These are phyloP conservation scores for Euphorbia celastroides DNA, from an alignment of 441 rosid genomes.

Conservation along the genomic window DNA sequence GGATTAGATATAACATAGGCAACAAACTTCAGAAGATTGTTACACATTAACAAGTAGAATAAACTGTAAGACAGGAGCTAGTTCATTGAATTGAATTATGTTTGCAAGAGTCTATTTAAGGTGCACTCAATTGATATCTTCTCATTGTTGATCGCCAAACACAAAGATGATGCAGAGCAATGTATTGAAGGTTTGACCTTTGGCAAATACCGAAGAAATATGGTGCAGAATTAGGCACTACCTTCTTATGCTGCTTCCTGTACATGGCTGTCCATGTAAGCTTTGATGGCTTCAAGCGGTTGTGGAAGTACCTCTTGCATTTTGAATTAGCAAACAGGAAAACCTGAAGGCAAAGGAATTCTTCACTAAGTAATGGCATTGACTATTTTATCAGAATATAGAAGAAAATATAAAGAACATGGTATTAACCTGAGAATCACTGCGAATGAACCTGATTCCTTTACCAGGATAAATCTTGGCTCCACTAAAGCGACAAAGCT, in stretches of 20 bases:
- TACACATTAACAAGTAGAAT: not conserved
- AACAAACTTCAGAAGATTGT: not conserved
- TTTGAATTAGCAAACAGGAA: conserved; percentile 38
- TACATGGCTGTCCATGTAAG: conserved; percentile 41
- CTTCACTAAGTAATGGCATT: not conserved
- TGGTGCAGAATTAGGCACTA: not conserved
- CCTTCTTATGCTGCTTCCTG: conserved; percentile 37
- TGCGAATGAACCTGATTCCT: conserved; percentile 70
- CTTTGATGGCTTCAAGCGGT: conserved; percentile 37
- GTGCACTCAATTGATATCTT: not conserved
- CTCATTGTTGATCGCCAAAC: not conserved
- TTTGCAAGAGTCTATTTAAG: not conserved
- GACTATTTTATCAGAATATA: not conserved
- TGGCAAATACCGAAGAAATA: not conserved
- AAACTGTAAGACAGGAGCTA: too few relatives aligned
- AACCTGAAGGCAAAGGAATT: conserved; percentile 16
- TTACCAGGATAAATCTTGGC: conserved; percentile 80
- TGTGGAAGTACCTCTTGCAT: conserved; percentile 44
- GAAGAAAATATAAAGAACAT: not conserved
- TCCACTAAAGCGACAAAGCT: conserved; percentile 85
- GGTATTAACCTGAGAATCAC: conserved; percentile 68
- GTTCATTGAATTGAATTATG: too few relatives aligned
- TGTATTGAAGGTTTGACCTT: not conserved
- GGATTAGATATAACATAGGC: not conserved
- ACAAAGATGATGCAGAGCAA: not conserved